These are phyloP conservation scores for Chloris gayana DNA, from an alignment of 176 grass and related monocot genomes.

Conservation along the genomic window DNA sequence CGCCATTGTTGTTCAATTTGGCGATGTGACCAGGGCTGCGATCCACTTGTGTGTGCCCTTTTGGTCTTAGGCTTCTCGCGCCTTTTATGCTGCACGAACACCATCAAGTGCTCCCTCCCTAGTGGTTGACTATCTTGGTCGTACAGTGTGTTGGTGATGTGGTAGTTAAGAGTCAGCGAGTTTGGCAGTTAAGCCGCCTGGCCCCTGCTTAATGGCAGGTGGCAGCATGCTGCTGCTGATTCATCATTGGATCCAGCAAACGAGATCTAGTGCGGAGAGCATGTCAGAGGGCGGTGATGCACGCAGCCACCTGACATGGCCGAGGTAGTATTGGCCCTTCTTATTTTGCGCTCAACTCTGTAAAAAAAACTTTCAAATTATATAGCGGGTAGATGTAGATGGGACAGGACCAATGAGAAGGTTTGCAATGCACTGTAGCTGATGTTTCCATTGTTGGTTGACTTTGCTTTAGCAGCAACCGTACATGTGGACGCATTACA, in stretches of 20 bases:
- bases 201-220: background rate
- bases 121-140: background rate
- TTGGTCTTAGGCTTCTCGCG: background rate
- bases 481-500: slow-evolving; percentile 20
- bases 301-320: background rate
- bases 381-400: background rate
- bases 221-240: background rate
- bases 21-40: too few species aligned
- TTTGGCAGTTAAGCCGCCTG: background rate
- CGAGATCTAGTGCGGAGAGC: background rate
- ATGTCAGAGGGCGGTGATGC: background rate
- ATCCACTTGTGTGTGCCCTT: background rate
- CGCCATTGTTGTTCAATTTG: background rate
- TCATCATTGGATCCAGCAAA: background rate
- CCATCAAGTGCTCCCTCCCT: background rate
- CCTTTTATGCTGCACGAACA: background rate
- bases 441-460: background rate
- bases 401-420: background rate
- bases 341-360: background rate
- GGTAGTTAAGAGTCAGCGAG: background rate
- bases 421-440: background rate
- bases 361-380: too few species aligned
- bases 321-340: background rate
- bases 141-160: background rate
- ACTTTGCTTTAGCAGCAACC: slow-evolving; percentile 18